A percentile compares a stretch with the other conserved stretches of the same genome.
phyloP scores from a whole-genome alignment of 176 grass and related monocot genomes.

The Aegilops longissima region DNA sequence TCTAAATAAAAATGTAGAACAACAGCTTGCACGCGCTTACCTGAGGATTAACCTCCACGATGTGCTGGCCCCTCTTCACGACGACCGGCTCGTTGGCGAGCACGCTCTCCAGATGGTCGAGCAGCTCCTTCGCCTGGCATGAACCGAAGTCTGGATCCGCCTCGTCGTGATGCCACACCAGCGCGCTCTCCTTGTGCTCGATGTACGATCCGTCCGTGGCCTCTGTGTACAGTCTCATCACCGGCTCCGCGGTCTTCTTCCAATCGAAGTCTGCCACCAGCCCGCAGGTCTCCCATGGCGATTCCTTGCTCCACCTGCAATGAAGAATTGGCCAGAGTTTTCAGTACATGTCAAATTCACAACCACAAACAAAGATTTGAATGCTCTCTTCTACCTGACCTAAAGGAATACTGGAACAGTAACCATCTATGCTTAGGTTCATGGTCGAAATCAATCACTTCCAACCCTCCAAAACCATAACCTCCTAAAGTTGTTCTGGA shows the following conservation, averaged over 20 bases:
- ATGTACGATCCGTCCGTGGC: constrained; percentile 73
- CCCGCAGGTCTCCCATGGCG: constrained; percentile 54
- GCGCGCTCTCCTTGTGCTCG: constrained; percentile 75
- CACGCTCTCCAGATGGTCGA: constrained; percentile 88
- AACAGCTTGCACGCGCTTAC: constrained; percentile 36
- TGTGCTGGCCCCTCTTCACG: constrained; percentile 88
- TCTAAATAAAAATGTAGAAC: background rate
- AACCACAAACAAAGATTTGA: background rate
- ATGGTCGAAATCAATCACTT: background rate
- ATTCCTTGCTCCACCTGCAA: constrained; percentile 75
- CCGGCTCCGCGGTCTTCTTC: constrained; percentile 70
- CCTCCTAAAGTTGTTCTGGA: background rate
- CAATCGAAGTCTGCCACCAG: constrained; percentile 59
- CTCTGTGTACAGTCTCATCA: constrained; percentile 77
- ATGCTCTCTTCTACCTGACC: background rate
- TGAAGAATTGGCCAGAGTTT: background rate
- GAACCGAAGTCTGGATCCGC: constrained; percentile 94
- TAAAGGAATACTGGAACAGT: background rate
- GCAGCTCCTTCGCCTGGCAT: constrained; percentile 92
- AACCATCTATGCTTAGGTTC: background rate
- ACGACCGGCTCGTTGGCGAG: constrained; percentile 90
- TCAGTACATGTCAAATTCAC: background rate
- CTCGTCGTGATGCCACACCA: constrained; percentile 89
- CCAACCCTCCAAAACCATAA: background rate
- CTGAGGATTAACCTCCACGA: constrained; percentile 95